These are phyloP conservation scores for Myxozyma udenii DNA, from an alignment of 805 yeast species.

Conservation along the genomic window DNA sequence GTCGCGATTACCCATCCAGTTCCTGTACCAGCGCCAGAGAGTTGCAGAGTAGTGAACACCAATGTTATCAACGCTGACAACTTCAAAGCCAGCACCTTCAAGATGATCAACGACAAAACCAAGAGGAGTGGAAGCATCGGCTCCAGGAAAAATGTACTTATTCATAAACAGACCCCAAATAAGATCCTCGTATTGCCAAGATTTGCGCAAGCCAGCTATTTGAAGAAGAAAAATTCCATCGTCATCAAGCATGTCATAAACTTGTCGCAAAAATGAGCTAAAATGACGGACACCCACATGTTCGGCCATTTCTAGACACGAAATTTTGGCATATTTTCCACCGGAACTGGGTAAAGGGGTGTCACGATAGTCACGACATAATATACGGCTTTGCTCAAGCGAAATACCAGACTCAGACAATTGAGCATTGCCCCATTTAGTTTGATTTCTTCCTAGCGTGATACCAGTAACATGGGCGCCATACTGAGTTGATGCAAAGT, in stretches of 20 bases:
- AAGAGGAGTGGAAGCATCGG: constrained; percentile 92
- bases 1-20: constrained; percentile 84
- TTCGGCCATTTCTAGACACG: constrained; percentile 93
- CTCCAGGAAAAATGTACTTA: constrained; percentile 95
- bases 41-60: constrained; percentile 93
- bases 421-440: constrained; percentile 78
- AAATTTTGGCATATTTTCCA: constrained; percentile 75
- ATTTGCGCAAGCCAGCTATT: constrained; percentile 85
- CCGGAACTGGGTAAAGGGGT: constrained; percentile 61
- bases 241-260: constrained; percentile 82
- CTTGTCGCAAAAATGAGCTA: constrained; percentile 70
- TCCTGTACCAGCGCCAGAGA: constrained; percentile 89
- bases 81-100: constrained; percentile 84
- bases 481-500: constrained; percentile 74
- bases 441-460: constrained; percentile 86
- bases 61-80: constrained; percentile 76
- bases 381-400: constrained; percentile 65
- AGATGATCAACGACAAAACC: constrained; percentile 73
- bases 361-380: constrained; percentile 87
- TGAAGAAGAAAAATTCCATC: constrained; percentile 86
- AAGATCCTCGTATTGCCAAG: constrained; percentile 92
- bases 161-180: constrained; percentile 95
- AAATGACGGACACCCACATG: constrained; percentile 91
- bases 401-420: constrained; percentile 66
- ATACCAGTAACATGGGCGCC: constrained; percentile 88